Conservation (phyloP, 352 stramenopile genomes). For the Pelagophyceae sp. region DNA sequence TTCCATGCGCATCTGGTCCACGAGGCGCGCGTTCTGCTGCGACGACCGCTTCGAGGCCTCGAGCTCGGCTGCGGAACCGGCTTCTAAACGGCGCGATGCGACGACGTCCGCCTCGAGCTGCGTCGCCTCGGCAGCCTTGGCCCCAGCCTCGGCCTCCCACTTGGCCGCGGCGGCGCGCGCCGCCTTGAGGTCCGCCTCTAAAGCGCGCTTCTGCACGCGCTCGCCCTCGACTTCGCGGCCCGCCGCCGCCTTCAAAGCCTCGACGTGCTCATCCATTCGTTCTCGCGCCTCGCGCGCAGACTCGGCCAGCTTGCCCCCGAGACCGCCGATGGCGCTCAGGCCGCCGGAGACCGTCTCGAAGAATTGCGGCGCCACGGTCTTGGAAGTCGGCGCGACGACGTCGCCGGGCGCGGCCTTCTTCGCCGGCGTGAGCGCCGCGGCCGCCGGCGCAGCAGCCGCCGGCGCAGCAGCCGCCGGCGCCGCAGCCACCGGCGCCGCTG, state of each 20-base stretch:
- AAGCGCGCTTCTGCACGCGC: not conserved
- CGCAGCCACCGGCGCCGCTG: not conserved
- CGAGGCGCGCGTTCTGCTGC: not conserved
- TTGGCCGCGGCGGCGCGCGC: not conserved
- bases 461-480: not conserved
- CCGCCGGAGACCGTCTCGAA: not conserved
- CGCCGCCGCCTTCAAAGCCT: not conserved
- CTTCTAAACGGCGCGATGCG: not conserved
- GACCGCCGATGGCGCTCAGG: not conserved
- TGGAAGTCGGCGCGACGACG: not conserved
- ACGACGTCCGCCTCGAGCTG: slow-evolving; percentile 1
- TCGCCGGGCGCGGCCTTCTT: not conserved
- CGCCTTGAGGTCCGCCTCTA: not conserved
- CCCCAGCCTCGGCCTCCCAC: not conserved
- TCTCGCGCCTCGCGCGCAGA: not conserved
- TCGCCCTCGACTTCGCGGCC: not conserved
- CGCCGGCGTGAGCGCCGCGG: not conserved
- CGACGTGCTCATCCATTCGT: not conserved
- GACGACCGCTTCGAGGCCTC: not conserved
- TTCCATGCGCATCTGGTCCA: not conserved
- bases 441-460: not conserved
- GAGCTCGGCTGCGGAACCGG: not conserved
- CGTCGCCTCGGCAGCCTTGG: not conserved
- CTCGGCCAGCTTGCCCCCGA: not conserved
- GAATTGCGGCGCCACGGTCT: not conserved